Percentiles rank a stretch among this genome's conserved stretches.
These are phyloP conservation scores for Gloeostereum incarnatum DNA, from an alignment of 768 basidiomycete genomes.

Conservation along the genomic window DNA sequence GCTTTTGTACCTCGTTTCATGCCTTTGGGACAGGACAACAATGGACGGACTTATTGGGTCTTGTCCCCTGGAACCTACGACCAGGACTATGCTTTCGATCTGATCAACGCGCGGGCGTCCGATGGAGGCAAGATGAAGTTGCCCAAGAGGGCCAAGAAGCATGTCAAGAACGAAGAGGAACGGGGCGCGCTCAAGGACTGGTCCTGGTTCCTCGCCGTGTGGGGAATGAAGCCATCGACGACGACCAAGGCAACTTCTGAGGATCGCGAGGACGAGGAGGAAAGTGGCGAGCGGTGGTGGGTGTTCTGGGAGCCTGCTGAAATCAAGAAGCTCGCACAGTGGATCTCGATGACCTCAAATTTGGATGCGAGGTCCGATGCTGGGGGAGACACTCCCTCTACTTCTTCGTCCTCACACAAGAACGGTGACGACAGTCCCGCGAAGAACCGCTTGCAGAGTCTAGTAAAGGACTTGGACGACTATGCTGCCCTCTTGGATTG, in stretches of 20 bases:
- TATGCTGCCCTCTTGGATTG: constrained; percentile 56
- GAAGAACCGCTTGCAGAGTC: constrained; percentile 24
- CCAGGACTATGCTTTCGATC: constrained; percentile 37
- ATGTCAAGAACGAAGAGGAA: constrained; percentile 34
- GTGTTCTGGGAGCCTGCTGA: constrained; percentile 60
- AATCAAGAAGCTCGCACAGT: constrained; percentile 54
- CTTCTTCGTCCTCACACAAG: no score
- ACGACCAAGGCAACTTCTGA: constrained; percentile 14
- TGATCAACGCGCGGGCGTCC: constrained; percentile 12
- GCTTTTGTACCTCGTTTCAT: constrained; percentile 43
- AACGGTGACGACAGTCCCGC: constrained; percentile 15
- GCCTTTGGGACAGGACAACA: constrained; percentile 58
- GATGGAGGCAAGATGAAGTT: constrained; percentile 15
- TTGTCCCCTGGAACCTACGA: constrained; percentile 53
- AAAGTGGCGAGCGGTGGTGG: constrained; percentile 59
- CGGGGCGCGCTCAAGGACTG: constrained; percentile 47
- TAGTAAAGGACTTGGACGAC: constrained; percentile 47
- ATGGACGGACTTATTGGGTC: constrained; percentile 61
- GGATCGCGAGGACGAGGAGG: constrained; percentile 23
- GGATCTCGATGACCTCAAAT: constrained; percentile 52
- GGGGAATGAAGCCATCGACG: constrained; percentile 43
- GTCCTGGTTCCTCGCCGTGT: constrained; percentile 74
- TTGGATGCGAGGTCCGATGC: constrained; percentile 4
- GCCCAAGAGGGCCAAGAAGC: constrained; percentile 29
- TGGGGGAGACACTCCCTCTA: constrained; percentile 2